Base-by-base conservation (phyloP, 768 basidiomycete genomes). In the Exidia glandulosa region DNA sequence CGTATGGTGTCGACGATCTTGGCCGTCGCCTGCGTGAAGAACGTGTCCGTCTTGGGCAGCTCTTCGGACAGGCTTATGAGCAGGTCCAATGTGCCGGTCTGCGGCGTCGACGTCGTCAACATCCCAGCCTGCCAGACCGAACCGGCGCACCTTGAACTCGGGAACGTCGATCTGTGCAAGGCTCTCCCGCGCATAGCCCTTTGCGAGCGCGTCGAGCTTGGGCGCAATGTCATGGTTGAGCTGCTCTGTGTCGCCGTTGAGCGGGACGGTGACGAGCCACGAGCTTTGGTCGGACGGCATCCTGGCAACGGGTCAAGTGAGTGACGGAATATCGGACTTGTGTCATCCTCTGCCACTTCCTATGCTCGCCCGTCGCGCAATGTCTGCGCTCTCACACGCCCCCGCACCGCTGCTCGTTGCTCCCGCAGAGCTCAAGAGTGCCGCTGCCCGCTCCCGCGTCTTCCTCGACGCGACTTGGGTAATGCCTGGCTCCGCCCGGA, bases 201-300 rank as follows among this genome's bases (percentile, higher is more conserved):
- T 85, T 16, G 82, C 78, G 60, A 81, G 31, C 25, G 31, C 32
- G 10, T 72, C 66, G 36, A 93, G 77, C 69, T 88, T 90, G 25
- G 82, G 70, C 10, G 76, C 66, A 19, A 91, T 67, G 63, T 89
- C 87, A 64, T 86, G 83, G 54, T 79, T 71, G 32, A 90, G 73
- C 5, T 85, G 84, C 61, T 90, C 88, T 0, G 90, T 79, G 66
- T 96, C 91, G 23, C 90, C 90, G 71, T 92, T 86, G 63, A 85
- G 81, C 13, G 94, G 94, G 2, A 90, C 83, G 47, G 93, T 79
- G 62, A 96, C 79, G 64, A 97, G 75, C 94, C 94, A 97, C 66
- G 92, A 94, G 64, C 89, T 88, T 72, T 94, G 87, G 78, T 96
- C 94, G 69, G 92, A 94, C 60, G 94, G 94, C 94, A 96, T 96